Base-by-base conservation (phyloP, 352 stramenopile species). In the Phytophthora ramorum region DNA sequence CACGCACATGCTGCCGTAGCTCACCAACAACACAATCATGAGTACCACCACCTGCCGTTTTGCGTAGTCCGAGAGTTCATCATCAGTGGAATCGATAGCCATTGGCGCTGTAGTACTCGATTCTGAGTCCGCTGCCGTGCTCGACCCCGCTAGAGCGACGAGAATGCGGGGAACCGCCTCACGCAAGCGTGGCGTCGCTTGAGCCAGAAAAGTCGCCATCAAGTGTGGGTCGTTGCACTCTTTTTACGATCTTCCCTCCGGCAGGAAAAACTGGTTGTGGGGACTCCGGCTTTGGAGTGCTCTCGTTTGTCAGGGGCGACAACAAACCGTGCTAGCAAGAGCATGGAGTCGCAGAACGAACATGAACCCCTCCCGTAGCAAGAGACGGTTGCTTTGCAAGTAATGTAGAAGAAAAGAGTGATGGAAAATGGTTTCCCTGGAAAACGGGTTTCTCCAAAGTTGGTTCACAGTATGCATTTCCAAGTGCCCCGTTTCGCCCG, bases 21-120 rank as follows among this genome's bases (percentile, higher is more conserved):
- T 83, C 3, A 77, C 59, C 24, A 85, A 41, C 4, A 82, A 28
- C 16, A 81, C 71, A 1, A 70, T 24, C 43, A 70, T 78, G n/a
- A 82, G 58, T 0, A 73, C 47, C 32, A 71, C 58, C 24, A 78
- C 37, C 22, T 85, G 68, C 13, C 55, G 65, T 54, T 63, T 55
- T 3, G 51, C 37, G 52, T 77, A 77, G 19, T 51, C 57, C 2
- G 60, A 62, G n/a, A 70, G 22, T 13, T 28, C 55, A 6, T 57
- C 5, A 13, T 59, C 26, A 22, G 16, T 40, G 16, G 32, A 22
- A 7, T 57, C 34, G 6, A 28, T 47, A 20, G n/a, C 28, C 3
- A 24, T 22, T 20, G 53, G 8, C n/a, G 12, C 30, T 9, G 14
- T 5, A 16, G 20, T 35, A 44, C 37, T 55, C 38, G 34, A 43